Evolutionary conservation across 1,284 basidiomycete species (phyloP), one percentile per base, ranked within the genome.

Genomic region (Cryptococcus depauperatus): DNA sequence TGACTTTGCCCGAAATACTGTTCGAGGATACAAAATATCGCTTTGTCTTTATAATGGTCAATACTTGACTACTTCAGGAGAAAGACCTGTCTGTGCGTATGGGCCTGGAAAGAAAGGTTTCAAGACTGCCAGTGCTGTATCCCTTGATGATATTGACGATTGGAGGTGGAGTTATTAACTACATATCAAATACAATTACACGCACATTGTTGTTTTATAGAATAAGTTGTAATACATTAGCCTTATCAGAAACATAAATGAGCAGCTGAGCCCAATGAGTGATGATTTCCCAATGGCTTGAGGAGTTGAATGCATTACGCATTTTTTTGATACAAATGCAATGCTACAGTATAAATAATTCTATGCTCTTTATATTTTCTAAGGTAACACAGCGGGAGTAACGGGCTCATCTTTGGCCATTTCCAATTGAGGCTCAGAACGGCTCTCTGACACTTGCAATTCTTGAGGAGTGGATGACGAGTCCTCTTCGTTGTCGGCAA

Each of bases 401-500:
- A 18, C 38, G 22, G 38, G n/a, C 21, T 18, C 38, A 18, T 23
- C 26, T 28, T 27, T 28, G 38, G 26, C 25, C 23, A 18, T 28
- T 28, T 40, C 38, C 13, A 18, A 4, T 18, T 40, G n/a, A n/a
- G n/a, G n/a, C n/a, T n/a, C n/a, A n/a, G n/a, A n/a, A n/a, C n/a
- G n/a, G n/a, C n/a, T 40, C 21, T 28, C 35, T 22, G 19, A 10
- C 29, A 30, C n/a, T 30, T 30, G 13, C 9, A 18, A 25, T 28
- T 40, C 38, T 35, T 23, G 30, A 27, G 37, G 11, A 19, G n/a
- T n/a, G 18, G 43, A 22, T 43, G 30, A 28, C 25, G 44, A 9
- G 39, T 41, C n/a, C n/a, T n/a, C n/a, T 43, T 64, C 63, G 37
- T 69, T 65, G 47, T 63, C 62, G 43, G 64, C 66, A 41, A 67